A percentile compares a stretch with the other conserved stretches of the same genome.
phyloP scores from a whole-genome alignment of 2,329 filamentous ascomycete species.

The Rachicladosporium sp. region DNA sequence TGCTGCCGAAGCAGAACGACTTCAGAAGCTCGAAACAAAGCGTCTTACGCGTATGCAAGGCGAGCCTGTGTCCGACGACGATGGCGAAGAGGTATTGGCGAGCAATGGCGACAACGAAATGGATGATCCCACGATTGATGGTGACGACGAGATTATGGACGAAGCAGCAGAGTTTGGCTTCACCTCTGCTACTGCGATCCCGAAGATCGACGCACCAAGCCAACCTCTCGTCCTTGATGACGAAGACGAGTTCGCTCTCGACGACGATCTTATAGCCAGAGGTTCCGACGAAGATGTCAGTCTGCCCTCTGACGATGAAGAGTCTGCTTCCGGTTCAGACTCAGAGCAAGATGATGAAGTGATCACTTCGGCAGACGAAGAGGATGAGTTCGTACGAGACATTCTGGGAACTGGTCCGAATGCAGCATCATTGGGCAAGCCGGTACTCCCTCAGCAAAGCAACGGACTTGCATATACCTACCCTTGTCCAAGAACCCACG shows the following conservation, averaged over 20 bases:
- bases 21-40: conserved; percentile 74
- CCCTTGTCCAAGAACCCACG: conserved; percentile 65
- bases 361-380: conserved; percentile 31
- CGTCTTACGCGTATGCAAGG: conserved; percentile 79
- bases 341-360: conserved; percentile 19
- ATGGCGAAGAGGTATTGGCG: conserved; percentile 29
- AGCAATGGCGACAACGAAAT: conserved; percentile 16
- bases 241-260: conserved; percentile 86
- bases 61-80: conserved; percentile 57
- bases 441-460: conserved; percentile 30
- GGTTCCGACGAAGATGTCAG: conserved; percentile 44
- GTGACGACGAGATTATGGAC: conserved; percentile 31
- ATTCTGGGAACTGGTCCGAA: conserved; percentile 27
- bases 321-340: conserved; percentile 13
- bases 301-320: conserved; percentile 13
- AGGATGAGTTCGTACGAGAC: conserved; percentile 35
- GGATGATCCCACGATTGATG: conserved; percentile 17
- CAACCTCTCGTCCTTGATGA: conserved; percentile 63
- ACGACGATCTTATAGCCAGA: conserved; percentile 76
- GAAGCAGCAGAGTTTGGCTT: conserved; percentile 52
- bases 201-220: conserved; percentile 20
- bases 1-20: conserved; percentile 60
- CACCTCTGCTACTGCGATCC: conserved; percentile 41
- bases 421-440: conserved; percentile 28
- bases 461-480: conserved; percentile 63